These are phyloP conservation scores for Silene uniflora DNA, from an alignment of 148 eudicot species.

Conservation along the genomic window DNA sequence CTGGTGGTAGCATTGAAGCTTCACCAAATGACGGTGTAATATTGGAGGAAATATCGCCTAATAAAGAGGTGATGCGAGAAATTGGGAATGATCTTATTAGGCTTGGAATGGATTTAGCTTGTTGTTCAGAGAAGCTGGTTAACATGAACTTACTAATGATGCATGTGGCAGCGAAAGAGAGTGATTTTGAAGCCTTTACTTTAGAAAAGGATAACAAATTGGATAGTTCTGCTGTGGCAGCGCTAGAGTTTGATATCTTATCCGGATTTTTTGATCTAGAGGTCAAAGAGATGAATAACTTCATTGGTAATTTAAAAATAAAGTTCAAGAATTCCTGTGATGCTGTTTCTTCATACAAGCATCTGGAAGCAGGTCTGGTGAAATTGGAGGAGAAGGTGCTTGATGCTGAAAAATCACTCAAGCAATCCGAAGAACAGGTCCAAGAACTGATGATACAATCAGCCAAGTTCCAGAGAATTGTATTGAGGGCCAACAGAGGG, in stretches of 20 bases:
- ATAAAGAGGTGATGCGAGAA: constrained; percentile 39
- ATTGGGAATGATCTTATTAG: constrained; percentile 43
- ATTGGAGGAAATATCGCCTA: constrained; percentile 36
- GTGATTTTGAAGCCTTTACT: constrained; percentile 68
- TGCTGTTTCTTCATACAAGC: constrained; percentile 39
- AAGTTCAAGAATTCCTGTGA: constrained; percentile 47
- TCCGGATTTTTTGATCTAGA: constrained; percentile 72
- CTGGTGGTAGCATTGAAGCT: constrained; percentile 41
- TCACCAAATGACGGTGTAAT: constrained; percentile 29
- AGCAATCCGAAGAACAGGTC: constrained; percentile 66
- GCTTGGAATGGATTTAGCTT: constrained; percentile 63
- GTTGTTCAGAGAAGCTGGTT: constrained; percentile 69
- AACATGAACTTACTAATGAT: constrained; percentile 71
- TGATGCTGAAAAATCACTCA: constrained; percentile 59
- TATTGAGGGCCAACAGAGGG: constrained; percentile 37
- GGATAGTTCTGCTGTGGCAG: constrained; percentile 41
- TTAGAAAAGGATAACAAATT: constrained; percentile 32
- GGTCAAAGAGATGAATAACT: constrained; percentile 48
- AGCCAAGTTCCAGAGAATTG: constrained; percentile 52
- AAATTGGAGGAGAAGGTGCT: constrained; percentile 52
- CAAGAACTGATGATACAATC: constrained; percentile 65
- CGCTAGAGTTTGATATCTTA: constrained; percentile 69
- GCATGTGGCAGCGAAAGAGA: constrained; percentile 78
- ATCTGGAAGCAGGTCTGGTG: constrained; percentile 35
- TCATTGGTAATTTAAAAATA: constrained; percentile 38